Conservation (phyloP, 176 grass and related monocot genomes). For the Otatea glauca region DNA sequence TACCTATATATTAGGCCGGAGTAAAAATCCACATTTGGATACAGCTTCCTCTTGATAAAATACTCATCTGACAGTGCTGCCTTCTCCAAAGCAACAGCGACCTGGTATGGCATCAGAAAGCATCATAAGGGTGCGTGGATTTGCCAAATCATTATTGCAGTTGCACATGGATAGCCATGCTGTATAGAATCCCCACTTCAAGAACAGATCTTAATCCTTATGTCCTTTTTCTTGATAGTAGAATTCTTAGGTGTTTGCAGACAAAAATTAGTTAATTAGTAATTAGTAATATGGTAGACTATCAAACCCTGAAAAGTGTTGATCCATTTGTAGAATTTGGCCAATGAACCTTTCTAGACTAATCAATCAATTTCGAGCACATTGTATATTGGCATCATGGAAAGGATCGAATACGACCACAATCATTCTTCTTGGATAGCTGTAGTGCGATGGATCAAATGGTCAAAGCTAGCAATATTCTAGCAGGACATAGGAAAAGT, state of each 20-base stretch:
- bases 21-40: slow-evolving; percentile 99
- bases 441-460: neutral
- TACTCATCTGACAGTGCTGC: slow-evolving; percentile 93
- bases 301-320: neutral
- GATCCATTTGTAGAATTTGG: neutral
- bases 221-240: neutral
- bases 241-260: neutral
- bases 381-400: neutral
- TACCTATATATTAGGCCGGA: slow-evolving; percentile 98
- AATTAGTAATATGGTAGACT: neutral
- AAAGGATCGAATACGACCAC: neutral
- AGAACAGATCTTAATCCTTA: neutral
- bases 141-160: slow-evolving; percentile 7
- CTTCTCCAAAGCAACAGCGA: slow-evolving; percentile 93
- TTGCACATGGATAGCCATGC: neutral
- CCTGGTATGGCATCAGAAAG: slow-evolving; percentile 57
- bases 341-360: neutral
- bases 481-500: neutral
- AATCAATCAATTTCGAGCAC: neutral
- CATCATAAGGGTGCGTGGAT: slow-evolving; percentile 6
- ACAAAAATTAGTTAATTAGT: neutral
- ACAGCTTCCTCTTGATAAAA: slow-evolving; percentile 95
- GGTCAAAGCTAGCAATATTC: neutral
- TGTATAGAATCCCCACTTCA: neutral
- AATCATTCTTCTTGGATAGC: neutral